Base-by-base conservation (phyloP, 2,329 filamentous ascomycete genomes). In the Fusarium nodosum region DNA sequence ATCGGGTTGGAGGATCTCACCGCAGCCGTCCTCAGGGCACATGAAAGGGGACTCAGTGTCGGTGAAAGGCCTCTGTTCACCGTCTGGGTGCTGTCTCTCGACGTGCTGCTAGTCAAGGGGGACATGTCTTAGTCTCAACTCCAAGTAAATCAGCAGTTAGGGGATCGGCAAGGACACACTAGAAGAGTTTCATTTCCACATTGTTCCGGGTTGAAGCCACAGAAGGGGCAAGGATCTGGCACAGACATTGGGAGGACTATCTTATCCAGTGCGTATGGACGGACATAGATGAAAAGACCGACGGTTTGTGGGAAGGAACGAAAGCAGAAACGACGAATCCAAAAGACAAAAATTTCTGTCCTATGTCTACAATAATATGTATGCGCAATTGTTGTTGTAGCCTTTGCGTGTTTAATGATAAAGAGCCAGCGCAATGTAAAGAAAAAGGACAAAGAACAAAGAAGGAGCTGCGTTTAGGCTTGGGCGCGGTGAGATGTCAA, bases 1-100 rank as follows among this genome's bases (percentile, higher is more conserved):
- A n/a, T 73, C 72, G 9, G 52, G 52, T n/a, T 55, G 31, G 34
- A 75, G 45, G n/a, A 82, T 75, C 75, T 92, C 89, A 33, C 86
- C 86, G 73, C 90, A 92, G 24, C 83, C 85, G 18, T 86, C 83
- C 28, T 72, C 63, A 3, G 72, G 72, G 46, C 74, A 75, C 30
- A 57, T 24, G 5, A 71, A 54, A 1, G 64, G 30, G 4, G 68
- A 64, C 10, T 67, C 54, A n/a, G 46, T 30, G 28, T 51, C 41
- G 13, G 50, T 54, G 28, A 68, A 69, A 34, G 66, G 53, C 12
- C 68, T 55, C 8, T 65, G 56, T 39, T 60, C 63, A 46, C 61
- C 63, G 24, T 75, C 72, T 39, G 74, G 69, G 50, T 78, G 75
- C 26, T 67, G 69, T 36, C 64, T 69, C 56, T 77, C 75, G 45